These are phyloP conservation scores for Penicillium olsonii DNA, from an alignment of 2,329 filamentous ascomycete genomes.

Conservation along the genomic window DNA sequence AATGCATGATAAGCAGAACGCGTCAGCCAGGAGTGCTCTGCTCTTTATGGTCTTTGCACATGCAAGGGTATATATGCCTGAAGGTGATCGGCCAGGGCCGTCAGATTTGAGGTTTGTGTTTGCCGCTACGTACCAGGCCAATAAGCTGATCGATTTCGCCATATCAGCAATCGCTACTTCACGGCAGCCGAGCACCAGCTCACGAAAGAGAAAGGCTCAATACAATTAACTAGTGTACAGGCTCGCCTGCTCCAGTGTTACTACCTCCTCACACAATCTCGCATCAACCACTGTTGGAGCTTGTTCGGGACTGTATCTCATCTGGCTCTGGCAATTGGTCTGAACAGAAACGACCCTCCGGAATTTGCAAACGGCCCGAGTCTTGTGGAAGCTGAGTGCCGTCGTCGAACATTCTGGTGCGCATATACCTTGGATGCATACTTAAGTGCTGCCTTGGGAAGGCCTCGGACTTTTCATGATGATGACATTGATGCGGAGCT, in stretches of 20 bases:
- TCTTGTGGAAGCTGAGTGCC: slow-evolving; percentile 18
- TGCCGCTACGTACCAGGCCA: background rate
- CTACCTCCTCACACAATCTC: slow-evolving; percentile 47
- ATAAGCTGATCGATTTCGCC: background rate
- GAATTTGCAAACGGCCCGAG: slow-evolving; percentile 9
- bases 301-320: slow-evolving; percentile 48
- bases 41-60: slow-evolving; percentile 12
- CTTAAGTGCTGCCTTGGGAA: slow-evolving; percentile 20
- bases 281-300: slow-evolving; percentile 52
- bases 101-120: background rate
- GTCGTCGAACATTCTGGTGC: slow-evolving; percentile 23
- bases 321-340: slow-evolving; percentile 33
- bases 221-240: slow-evolving; percentile 45
- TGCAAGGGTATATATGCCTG: slow-evolving; percentile 1
- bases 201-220: slow-evolving; percentile 41
- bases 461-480: slow-evolving; percentile 24
- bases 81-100: background rate
- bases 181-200: slow-evolving; percentile 35
- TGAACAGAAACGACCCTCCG: slow-evolving; percentile 16
- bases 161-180: slow-evolving; percentile 48
- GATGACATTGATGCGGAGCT: slow-evolving; percentile 24
- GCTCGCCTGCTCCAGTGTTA: slow-evolving; percentile 47
- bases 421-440: slow-evolving; percentile 24
- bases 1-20: slow-evolving; percentile 43
- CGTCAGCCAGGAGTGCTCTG: slow-evolving; percentile 34